Evolutionary conservation across 176 grass and related monocot genomes (phyloP), one percentile per base, ranked within the genome.

Genomic region (Hsuehochloa calcarea): DNA sequence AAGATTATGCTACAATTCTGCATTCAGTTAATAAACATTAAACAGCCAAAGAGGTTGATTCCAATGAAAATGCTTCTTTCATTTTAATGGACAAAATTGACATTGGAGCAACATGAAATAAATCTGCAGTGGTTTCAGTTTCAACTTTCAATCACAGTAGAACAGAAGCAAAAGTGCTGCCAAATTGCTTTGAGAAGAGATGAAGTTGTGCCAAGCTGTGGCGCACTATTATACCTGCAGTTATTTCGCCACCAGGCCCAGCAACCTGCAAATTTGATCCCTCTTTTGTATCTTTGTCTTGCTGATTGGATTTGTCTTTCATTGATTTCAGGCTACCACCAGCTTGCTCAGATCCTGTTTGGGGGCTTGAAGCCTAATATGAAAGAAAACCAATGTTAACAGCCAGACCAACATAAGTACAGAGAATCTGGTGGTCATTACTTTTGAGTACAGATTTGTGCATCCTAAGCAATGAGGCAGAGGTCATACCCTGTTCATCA

Each of bases 231-330:
- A 82, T 93, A 93, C 94, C 94, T 85, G 94, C 94, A 85, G 91
- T 93, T 81, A 96, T 96, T 89, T 96, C 94, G 0, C 94, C 94
- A 1, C 87, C 89, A 85, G 94, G 76, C 16, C 94, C 94, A 89
- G 94, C 94, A 87, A 96, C 87, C 88, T 96, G 94, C 77, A 96
- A 75, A 73, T 89, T 96, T 44, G 89, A 65, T 78, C 92, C 91
- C 81, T 96, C 94, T 89, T 96, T 96, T 75, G 87, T 75, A 89
- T 93, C 93, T 84, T 90, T 95, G 52, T 95, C 93, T 88, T 95
- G 93, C 80, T 91, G 87, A 87, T 80, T 90, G 38, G 91, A 91
- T 74, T 91, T 96, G 65, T 96, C 94, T 83, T 96, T 96, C 78
- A 74, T 82, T 39, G 91, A 91, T 91, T 96, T 95, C 82, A 91